Evolutionary conservation across 495 filamentous ascomycete genomes (phyloP).

Genomic region (Mytilinidion resinicola): DNA sequence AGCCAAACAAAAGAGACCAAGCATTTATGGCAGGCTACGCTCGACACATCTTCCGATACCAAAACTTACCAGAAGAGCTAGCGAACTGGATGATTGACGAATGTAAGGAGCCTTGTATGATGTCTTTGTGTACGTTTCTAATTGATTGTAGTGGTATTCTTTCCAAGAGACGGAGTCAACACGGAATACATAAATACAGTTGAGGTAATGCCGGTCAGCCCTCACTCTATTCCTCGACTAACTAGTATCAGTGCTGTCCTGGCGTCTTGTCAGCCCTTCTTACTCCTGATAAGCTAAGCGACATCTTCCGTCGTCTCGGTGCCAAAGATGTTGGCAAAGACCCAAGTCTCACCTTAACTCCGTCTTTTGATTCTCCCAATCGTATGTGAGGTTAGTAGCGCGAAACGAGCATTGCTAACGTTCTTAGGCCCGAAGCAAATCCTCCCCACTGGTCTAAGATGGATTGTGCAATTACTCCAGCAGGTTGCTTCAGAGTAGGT

Average conservation of each 20-base stretch:
- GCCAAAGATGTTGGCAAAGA: not conserved
- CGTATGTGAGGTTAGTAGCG: not conserved
- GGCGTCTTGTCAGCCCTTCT: not conserved
- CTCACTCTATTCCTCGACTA: not conserved
- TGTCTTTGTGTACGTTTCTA: not conserved
- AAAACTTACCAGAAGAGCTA: constrained; percentile 60
- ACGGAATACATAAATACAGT: constrained; percentile 50
- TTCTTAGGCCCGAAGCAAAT: not conserved
- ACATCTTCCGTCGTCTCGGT: not conserved
- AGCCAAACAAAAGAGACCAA: constrained; percentile 50
- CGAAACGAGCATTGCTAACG: not conserved
- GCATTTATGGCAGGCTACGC: constrained; percentile 64
- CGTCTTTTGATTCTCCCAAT: not conserved
- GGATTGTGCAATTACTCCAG: constrained; percentile 3
- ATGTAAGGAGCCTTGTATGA: constrained; percentile 32
- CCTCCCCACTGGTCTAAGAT: constrained; percentile 11
- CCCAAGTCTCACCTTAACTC: not conserved
- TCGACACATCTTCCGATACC: constrained; percentile 49
- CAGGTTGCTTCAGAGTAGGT: constrained; percentile 6
- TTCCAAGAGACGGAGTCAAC: constrained; percentile 55
- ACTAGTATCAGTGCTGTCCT: not conserved
- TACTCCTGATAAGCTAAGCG: not conserved
- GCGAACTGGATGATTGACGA: constrained; percentile 69
- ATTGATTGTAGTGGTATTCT: constrained; percentile 44
- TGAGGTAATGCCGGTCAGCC: not conserved